Base-by-base conservation (phyloP, 1,284 basidiomycete species). In the Violaceomyces palustris region DNA sequence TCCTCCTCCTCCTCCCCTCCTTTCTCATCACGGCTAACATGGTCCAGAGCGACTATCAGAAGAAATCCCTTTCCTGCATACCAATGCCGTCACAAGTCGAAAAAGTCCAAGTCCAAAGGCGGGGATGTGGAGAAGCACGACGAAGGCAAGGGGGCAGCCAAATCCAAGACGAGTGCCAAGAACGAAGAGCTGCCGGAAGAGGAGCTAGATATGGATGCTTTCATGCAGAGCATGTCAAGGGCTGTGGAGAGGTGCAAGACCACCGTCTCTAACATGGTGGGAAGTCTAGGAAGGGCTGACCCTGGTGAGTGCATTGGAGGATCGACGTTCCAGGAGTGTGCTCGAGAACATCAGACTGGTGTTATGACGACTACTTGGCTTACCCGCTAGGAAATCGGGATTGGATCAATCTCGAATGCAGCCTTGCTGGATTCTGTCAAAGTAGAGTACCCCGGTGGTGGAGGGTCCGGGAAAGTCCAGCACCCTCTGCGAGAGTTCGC, bases 401-500 rank as follows among this genome's bases (percentile, higher is more conserved):
- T n/a, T n/a, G n/a, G n/a, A n/a, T n/a, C n/a, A n/a, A n/a, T 26
- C 19, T 37, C 29, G 6, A 6, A 14, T 14, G 6, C 41, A 50
- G 53, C 52, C 8, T 35, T 69, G 17, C 45, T 72, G 11, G 66
- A 72, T 36, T 41, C 42, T 2, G 50, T 70, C 28, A 58, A 57
- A 12, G 64, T 72, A 17, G 49, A 55, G 7, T 42, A 42, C 24
- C 29, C 59, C 7, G 41, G 35, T 4, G 41, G 39, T 1, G 36
- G 38, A 0, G 35, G 42, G 11, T 35, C 50, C 15, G 47, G 41
- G 4, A 47, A 42, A 6, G 42, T 54, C 25, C 29, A 56, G 11
- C 56, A 60, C 31, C 60, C 64, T 0, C 45, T 73, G 8, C 54
- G 60, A 8, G 66, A 73, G 24, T 59, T 62, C 19, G 70, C 70